Evolutionary conservation across 495 filamentous ascomycete species (phyloP), one percentile per base, ranked within the genome.

Genomic region (Penicillium lagena): DNA sequence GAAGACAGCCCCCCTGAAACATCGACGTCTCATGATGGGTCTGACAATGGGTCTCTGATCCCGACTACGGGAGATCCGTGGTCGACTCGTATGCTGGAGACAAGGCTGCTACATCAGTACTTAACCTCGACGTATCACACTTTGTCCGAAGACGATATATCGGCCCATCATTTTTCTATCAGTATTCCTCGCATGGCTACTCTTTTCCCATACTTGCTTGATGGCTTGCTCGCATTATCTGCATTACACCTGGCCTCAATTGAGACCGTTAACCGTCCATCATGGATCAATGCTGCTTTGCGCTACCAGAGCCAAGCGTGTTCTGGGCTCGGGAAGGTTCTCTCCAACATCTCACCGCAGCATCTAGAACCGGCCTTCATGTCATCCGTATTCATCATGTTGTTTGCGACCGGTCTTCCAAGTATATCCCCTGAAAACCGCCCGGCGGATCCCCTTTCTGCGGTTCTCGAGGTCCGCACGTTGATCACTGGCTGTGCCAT

Each of bases 171-270:
- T 35, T 70, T 71, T 33, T 66, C 67, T 22, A 56, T 63, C n/a
- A 56, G 50, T 6, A 64, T 73, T 12, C 71, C 72, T 6, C 65
- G 64, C 7, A 57, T 75, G 41, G 74, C 72, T 1, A 62, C 67
- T 13, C 48, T 62, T 1, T 62, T 68, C 46, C 60, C 64, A 1
- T 77, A 68, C 41, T 51, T 76, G 9, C 53, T 77, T 39, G 72
- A 76, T 47, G 66, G 63, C 39, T 58, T 77, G 7, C 53, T 76
- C 5, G 72, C 73, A 1, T 43, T 77, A 7, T 64, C 72, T 6
- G 67, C 73, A 6, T 49, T 75, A 29, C 73, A 77, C 41, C 51
- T 78, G 27, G 64, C 65, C 4, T 62, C 64, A 32, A n/a, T 63
- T 2, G 63, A 69, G 32, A 13, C 45, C 9, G 51, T 56, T 13